phyloP scores from a whole-genome alignment of 352 stramenopile genomes.

The Phytophthora macrochlamydospora region DNA sequence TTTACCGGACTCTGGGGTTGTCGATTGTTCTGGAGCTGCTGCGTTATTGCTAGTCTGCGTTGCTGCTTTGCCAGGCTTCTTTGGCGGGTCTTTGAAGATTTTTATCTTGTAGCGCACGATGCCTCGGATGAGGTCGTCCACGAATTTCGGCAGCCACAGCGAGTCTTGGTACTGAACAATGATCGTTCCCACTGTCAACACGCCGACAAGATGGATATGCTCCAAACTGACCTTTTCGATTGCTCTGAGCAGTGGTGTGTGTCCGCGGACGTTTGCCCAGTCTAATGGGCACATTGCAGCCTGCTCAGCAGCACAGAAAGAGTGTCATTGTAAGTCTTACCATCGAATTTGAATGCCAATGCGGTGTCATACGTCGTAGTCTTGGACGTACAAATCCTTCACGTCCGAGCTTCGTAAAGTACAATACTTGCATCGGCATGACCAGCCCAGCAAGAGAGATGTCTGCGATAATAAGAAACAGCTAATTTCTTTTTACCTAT shows the following conservation, averaged over 20 bases:
- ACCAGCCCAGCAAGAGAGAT: slow-evolving; percentile 71
- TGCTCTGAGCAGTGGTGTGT: slow-evolving; percentile 48
- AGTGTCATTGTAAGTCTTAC: background rate
- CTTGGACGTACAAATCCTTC: slow-evolving; percentile 66
- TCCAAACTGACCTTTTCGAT: slow-evolving; percentile 49
- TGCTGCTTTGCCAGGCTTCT: slow-evolving; percentile 19
- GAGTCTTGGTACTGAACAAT: slow-evolving; percentile 57
- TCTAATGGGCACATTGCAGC: slow-evolving; percentile 49
- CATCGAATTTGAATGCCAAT: background rate
- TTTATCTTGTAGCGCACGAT: slow-evolving; percentile 83
- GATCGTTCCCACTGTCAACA: background rate
- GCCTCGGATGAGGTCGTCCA: slow-evolving; percentile 68
- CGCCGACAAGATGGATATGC: background rate
- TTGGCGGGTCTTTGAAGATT: slow-evolving; percentile 56
- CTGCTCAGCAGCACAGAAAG: slow-evolving; percentile 3
- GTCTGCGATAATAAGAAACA: slow-evolving; percentile 30
- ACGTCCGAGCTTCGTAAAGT: slow-evolving; percentile 54
- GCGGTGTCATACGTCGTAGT: slow-evolving; percentile 58
- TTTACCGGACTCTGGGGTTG: background rate
- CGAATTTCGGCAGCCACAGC: slow-evolving; percentile 70
- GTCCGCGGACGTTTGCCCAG: slow-evolving; percentile 57
- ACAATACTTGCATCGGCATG: slow-evolving; percentile 59
- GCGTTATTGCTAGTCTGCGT: background rate
- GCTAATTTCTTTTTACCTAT: background rate
- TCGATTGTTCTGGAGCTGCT: background rate